Percentiles rank a stretch among this genome's conserved stretches.
These are phyloP conservation scores for Sherardia arvensis DNA, from an alignment of 257 asterid species.

Conservation along the genomic window DNA sequence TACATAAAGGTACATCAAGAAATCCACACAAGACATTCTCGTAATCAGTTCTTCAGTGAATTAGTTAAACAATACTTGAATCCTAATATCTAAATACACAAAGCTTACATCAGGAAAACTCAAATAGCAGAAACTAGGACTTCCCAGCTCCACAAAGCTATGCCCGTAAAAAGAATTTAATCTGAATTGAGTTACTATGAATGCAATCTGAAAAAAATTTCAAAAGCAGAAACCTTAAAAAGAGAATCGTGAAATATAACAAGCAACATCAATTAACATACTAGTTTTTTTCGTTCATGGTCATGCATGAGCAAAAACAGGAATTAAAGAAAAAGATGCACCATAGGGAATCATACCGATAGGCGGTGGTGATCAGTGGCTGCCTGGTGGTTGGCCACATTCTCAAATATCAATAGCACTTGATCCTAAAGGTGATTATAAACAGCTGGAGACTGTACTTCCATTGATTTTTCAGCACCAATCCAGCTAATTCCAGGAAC, in stretches of 20 bases:
- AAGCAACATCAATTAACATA: background rate
- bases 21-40: no score
- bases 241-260: background rate
- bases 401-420: background rate
- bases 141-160: background rate
- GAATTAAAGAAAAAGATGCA: background rate
- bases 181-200: background rate
- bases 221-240: background rate
- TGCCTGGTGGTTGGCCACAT: background rate
- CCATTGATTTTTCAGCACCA: constrained; percentile 13
- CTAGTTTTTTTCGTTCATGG: background rate
- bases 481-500: constrained; percentile 61
- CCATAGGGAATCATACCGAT: background rate
- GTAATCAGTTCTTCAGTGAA: no score
- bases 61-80: no score
- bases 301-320: background rate
- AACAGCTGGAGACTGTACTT: background rate
- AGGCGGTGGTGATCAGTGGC: background rate
- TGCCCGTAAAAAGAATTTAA: background rate
- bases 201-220: background rate
- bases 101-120: no score
- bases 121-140: background rate
- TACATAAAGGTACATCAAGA: no score
- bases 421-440: background rate
- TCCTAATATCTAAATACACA: no score